These are phyloP conservation scores for sweet orange (Citrus sinensis) DNA, from an alignment of 345 rosid species.

Conservation along the genomic window DVS_A1.0 CM039162.1:13059501-13060000, in stretches of 20 bases:
- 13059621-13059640: neutral
- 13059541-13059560: neutral
- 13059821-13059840: neutral
- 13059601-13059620: neutral
- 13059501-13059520: neutral
- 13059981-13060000: neutral
- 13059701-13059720: neutral
- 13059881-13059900: neutral
- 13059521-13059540: neutral
- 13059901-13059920: neutral
- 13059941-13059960: conserved; percentile 1
- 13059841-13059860: neutral
- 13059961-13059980: conserved; percentile 6
- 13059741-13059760: too few relatives aligned
- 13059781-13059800: too few relatives aligned
- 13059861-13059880: neutral
- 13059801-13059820: too few relatives aligned
- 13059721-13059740: neutral
- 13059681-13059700: neutral
- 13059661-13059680: neutral
- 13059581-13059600: conserved; percentile 8
- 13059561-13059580: neutral
- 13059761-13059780: too few relatives aligned
- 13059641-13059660: neutral
- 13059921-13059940: neutral